phyloP scores from a whole-genome alignment of 2,329 filamentous ascomycete genomes.

The Fonsecaea nubica region DNA sequence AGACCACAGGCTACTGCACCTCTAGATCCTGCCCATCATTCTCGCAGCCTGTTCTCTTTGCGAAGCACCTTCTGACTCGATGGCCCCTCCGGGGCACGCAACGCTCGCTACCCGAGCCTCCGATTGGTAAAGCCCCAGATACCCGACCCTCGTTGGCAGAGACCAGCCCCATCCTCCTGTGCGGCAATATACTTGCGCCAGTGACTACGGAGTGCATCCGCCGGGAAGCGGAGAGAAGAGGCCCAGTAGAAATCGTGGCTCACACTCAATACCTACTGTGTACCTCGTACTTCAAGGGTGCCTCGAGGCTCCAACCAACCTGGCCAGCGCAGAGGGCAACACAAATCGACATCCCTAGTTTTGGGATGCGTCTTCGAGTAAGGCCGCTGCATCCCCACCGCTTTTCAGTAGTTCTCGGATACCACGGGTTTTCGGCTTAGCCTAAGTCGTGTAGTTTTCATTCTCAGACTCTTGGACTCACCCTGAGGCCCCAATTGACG shows the following conservation, averaged over 20 bases:
- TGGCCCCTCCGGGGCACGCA: neutral
- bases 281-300: neutral
- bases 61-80: neutral
- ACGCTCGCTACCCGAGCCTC: constrained; percentile 7
- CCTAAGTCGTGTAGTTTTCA: neutral
- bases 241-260: neutral
- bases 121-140: constrained; percentile 13
- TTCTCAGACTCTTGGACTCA: neutral
- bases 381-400: neutral
- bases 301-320: neutral
- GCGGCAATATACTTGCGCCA: constrained; percentile 23
- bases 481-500: neutral
- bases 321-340: neutral
- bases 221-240: neutral
- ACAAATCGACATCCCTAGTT: neutral
- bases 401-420: constrained; percentile 4
- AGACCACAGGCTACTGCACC: constrained; percentile 7
- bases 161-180: neutral
- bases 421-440: neutral
- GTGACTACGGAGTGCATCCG: neutral
- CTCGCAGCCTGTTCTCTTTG: constrained; percentile 3
- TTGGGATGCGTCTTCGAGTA: neutral
- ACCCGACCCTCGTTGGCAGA: constrained; percentile 7
- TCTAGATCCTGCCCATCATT: constrained; percentile 10
- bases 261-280: neutral